Evolutionary conservation across 768 basidiomycete species (phyloP).

Genomic region (Lentinula raphanica): DNA sequence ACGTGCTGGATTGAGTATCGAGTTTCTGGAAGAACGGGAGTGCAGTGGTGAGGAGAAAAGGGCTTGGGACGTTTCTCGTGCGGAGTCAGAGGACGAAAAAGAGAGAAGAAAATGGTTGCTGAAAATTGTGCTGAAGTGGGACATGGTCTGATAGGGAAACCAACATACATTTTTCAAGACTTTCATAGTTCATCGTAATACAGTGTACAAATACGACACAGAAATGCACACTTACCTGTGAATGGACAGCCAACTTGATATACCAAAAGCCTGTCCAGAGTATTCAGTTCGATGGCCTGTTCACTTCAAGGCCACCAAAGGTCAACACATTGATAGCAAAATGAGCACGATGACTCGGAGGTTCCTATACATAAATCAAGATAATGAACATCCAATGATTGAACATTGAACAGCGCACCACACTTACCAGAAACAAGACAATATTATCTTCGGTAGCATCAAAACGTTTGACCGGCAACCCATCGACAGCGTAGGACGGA

Average conservation of each 20-base stretch:
- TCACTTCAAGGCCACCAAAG: constrained; percentile 27
- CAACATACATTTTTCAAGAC: background rate
- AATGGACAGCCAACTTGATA: no score
- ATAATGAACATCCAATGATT: background rate
- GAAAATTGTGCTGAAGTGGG: constrained; percentile 57
- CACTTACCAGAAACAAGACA: constrained; percentile 49
- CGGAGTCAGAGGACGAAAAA: constrained; percentile 55
- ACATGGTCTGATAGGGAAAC: no score
- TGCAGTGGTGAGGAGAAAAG: constrained; percentile 33
- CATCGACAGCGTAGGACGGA: constrained; percentile 38
- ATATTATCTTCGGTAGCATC: constrained; percentile 59
- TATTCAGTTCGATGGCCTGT: background rate
- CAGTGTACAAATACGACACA: background rate
- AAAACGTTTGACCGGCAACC: constrained; percentile 43
- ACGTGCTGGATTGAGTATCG: constrained; percentile 39
- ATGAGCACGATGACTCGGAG: constrained; percentile 28
- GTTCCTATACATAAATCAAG: constrained; percentile 25
- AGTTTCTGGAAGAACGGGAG: constrained; percentile 44
- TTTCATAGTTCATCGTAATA: background rate
- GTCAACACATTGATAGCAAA: constrained; percentile 43
- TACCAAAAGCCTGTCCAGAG: no score
- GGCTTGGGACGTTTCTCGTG: constrained; percentile 47
- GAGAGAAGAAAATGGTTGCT: constrained; percentile 70
- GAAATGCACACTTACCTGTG: background rate
- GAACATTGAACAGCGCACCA: background rate